phyloP scores from a whole-genome alignment of 2,329 filamentous ascomycete genomes.

The Colletotrichum cereale region DNA sequence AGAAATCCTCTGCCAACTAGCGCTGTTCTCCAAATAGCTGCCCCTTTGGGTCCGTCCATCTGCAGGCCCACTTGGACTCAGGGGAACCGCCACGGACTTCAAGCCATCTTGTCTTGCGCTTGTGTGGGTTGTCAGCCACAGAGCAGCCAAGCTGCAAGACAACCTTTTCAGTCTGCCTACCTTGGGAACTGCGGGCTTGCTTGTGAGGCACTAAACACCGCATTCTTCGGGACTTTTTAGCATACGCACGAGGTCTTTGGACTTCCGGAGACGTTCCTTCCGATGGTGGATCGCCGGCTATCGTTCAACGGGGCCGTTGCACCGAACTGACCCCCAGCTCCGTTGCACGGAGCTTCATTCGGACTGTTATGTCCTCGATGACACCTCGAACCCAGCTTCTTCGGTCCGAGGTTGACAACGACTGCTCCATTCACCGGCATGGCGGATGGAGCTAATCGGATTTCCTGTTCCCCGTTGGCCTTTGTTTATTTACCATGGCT shows the following conservation, averaged over 20 bases:
- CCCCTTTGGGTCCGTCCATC: neutral
- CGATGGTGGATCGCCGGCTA: neutral
- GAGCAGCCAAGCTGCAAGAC: neutral
- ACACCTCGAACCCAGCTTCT: neutral
- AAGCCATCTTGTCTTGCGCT: neutral
- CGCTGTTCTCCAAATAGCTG: constrained; percentile 17
- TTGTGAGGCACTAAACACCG: neutral
- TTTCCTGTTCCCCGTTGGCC: too few species aligned
- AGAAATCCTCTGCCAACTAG: constrained; percentile 2
- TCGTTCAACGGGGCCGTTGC: neutral
- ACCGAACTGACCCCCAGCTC: neutral
- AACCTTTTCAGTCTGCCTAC: neutral
- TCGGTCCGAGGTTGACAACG: neutral
- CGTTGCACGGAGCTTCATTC: neutral
- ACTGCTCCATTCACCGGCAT: neutral
- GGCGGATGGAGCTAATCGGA: neutral
- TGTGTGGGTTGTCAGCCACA: neutral
- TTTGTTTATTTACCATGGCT: neutral
- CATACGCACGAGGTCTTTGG: neutral
- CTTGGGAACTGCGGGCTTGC: neutral
- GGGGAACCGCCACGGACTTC: neutral
- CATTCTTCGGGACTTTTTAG: too few species aligned
- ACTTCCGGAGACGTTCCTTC: neutral
- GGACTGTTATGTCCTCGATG: neutral
- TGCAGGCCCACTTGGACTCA: neutral